Evolutionary conservation across 2,329 filamentous ascomycete genomes (phyloP).

Genomic region (Pseudogymnoascus sp.): DNA sequence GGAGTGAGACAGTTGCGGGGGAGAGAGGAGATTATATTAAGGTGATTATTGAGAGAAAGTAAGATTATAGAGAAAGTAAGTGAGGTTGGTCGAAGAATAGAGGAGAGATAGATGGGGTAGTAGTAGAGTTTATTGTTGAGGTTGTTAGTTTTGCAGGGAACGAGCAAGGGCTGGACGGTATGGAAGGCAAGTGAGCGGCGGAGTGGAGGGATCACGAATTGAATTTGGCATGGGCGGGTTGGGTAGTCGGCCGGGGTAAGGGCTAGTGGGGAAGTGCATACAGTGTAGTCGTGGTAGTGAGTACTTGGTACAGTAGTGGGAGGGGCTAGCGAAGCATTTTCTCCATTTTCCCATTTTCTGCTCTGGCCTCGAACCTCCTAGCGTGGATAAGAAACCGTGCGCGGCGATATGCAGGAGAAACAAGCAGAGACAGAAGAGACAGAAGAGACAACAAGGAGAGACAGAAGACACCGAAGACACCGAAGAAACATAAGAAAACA

Average conservation of each 20-base stretch:
- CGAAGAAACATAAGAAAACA: neutral
- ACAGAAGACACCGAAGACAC: neutral
- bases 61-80: neutral
- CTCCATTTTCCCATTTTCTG: neutral
- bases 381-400: neutral
- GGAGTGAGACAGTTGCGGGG: neutral
- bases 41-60: neutral
- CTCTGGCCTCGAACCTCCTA: neutral
- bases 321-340: neutral
- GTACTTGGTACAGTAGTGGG: neutral
- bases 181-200: neutral
- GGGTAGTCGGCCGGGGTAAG: neutral
- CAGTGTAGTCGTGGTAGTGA: neutral
- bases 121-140: neutral
- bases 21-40: neutral
- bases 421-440: neutral
- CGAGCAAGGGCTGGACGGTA: neutral
- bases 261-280: neutral
- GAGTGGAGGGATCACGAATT: neutral
- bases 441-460: neutral
- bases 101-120: neutral
- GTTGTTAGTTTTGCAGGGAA: neutral
- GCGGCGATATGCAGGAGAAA: neutral
- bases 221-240: neutral
- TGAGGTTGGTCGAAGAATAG: neutral